These are phyloP conservation scores for Spathaspora boniae DNA, from an alignment of 805 yeast species.

Conservation along the genomic window DNA sequence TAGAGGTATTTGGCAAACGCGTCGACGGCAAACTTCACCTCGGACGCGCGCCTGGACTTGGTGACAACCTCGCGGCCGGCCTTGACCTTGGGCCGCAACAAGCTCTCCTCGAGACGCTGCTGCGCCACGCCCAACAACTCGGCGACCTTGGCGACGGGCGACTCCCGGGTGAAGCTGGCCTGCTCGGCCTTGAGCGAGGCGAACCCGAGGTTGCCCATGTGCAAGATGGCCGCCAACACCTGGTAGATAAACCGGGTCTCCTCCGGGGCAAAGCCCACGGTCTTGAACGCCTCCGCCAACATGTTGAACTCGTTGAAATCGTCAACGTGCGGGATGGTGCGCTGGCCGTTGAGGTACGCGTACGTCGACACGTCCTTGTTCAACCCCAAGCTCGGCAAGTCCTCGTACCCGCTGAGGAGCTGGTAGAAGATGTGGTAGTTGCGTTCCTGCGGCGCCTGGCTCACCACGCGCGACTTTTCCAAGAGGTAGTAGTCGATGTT, in stretches of 20 bases:
- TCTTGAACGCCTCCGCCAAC: constrained; percentile 63
- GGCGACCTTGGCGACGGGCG: constrained; percentile 50
- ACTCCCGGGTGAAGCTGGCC: constrained; percentile 58
- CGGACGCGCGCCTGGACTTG: constrained; percentile 73
- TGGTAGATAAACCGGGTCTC: constrained; percentile 61
- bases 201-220: constrained; percentile 81
- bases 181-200: constrained; percentile 67
- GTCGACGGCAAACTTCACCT: constrained; percentile 77
- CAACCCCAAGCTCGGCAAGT: constrained; percentile 45
- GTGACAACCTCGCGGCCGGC: constrained; percentile 87
- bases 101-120: constrained; percentile 49
- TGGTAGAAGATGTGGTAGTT: constrained; percentile 95
- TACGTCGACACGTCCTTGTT: constrained; percentile 38
- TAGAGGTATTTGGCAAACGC: constrained; percentile 85
- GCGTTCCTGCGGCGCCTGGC: constrained; percentile 73
- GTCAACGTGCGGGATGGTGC: constrained; percentile 53
- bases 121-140: constrained; percentile 61
- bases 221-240: constrained; percentile 71
- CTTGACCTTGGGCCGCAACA: constrained; percentile 77
- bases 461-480: constrained; percentile 89
- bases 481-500: constrained; percentile 90
- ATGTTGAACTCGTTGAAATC: constrained; percentile 65
- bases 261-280: constrained; percentile 61
- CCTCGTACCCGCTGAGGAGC: constrained; percentile 63
- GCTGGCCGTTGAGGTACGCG: constrained; percentile 43